Base-by-base conservation (phyloP, 306 rosid genomes). In the Glycine tomentella region DNA sequence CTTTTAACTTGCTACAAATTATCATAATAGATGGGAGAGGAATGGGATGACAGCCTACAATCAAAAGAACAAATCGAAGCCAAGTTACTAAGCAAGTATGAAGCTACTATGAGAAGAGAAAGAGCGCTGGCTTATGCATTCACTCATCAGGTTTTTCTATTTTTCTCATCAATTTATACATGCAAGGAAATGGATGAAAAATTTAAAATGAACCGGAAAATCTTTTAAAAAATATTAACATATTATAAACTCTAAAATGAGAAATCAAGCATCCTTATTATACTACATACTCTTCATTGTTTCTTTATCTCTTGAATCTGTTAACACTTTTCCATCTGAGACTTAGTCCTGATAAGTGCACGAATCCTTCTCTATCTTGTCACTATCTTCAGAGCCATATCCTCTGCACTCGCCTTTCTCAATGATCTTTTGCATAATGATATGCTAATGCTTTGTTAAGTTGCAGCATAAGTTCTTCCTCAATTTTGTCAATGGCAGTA, bases 1-100 rank as follows among this genome's bases (percentile, higher is more conserved):
- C 6, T 38, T 53, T 78, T 81, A 77, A 86, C 74, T 68, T 51
- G 56, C 79, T 50, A 57, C 73, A 51, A 74, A 72, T 76, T 73
- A 3, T 74, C 83, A 68, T 69, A 17, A 81, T 90, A 96, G 99
- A 90, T 92, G 80, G 99, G 91, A 69, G 99, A 93, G 87, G 97
- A 91, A 87, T 96, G 99, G 99, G 99, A 96, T 87, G 93, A 89
- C 86, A 96, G 98, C 91, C 25, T 89, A 38, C 98, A 93, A 84
- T 96, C 99, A 46, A 96, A 92, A 88, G 99, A 93, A 82, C 99
- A 93, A 88, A 85, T 93, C 49, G 99, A 96, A 84, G 97, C 99
- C 55, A 83, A 81, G 84, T 86, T 96, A 56, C 86, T 93, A 8
- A 78, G 90, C 91, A 96, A 93, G 87, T 89, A 96, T 36, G 99